phyloP scores from a whole-genome alignment of 768 basidiomycete genomes.

The Phlebiopsis gigantea region DNA sequence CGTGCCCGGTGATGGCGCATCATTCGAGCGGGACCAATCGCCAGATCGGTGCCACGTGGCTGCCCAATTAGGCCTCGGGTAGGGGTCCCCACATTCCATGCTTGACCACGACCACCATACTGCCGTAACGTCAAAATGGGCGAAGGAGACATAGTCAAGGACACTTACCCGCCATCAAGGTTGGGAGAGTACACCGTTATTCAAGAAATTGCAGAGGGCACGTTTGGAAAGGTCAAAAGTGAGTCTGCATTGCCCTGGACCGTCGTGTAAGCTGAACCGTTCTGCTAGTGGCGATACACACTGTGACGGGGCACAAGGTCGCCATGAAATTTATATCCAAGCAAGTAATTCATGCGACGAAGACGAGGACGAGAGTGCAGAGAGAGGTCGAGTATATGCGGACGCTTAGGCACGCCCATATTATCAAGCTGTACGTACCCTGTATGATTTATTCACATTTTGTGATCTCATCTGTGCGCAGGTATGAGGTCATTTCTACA shows the following conservation, averaged over 20 bases:
- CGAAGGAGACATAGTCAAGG: constrained; percentile 23
- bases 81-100: background rate
- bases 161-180: constrained; percentile 53
- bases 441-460: constrained; percentile 9
- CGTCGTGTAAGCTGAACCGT: background rate
- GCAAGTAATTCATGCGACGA: constrained; percentile 85
- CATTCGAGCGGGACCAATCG: too few relatives aligned
- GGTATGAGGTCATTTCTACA: constrained; percentile 88
- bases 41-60: too few relatives aligned
- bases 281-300: constrained; percentile 82
- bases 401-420: constrained; percentile 89
- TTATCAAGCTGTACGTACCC: constrained; percentile 85
- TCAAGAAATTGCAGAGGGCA: constrained; percentile 89
- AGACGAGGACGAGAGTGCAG: constrained; percentile 88
- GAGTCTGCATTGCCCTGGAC: constrained; percentile 32
- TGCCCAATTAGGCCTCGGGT: background rate
- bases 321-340: constrained; percentile 98
- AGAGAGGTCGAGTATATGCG: constrained; percentile 98
- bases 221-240: constrained; percentile 99
- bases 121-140: constrained; percentile 12
- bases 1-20: too few relatives aligned
- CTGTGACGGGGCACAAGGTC: constrained; percentile 90
- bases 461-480: constrained; percentile 21
- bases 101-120: background rate
- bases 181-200: constrained; percentile 90